These are phyloP conservation scores for Begonia peltatifolia DNA, from an alignment of 306 rosid species.

Conservation along the genomic window DNA sequence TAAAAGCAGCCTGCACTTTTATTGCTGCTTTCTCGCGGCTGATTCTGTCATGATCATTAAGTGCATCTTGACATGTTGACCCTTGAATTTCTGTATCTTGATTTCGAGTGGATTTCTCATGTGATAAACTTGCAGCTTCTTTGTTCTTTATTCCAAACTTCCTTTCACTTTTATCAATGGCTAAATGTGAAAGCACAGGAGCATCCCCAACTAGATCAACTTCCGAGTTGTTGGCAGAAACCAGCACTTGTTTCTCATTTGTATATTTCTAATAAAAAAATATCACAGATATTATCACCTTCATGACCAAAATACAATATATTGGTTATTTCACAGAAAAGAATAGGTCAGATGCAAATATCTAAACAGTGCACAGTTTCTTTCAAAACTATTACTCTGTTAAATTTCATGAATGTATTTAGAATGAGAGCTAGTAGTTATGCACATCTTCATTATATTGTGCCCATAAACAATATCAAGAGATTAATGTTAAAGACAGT, in stretches of 20 bases:
- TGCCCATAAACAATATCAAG: no score
- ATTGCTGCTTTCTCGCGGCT: conserved; percentile 84
- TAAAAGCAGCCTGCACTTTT: conserved; percentile 85
- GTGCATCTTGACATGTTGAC: conserved; percentile 35
- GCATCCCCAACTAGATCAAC: conserved; percentile 37
- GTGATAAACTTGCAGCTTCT: conserved; percentile 21
- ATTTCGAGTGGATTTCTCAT: conserved; percentile 17
- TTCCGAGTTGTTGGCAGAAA: conserved; percentile 42
- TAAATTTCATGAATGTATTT: no score
- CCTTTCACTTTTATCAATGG: conserved; percentile 24
- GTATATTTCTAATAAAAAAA: conserved; percentile 36
- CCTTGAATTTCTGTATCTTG: conserved; percentile 40
- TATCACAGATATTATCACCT: no score
- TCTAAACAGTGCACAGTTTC: no score
- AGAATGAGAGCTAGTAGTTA: no score
- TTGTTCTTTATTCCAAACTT: conserved; percentile 34
- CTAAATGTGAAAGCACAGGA: conserved; percentile 20
- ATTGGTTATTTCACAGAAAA: no score
- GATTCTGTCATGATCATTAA: conserved; percentile 46
- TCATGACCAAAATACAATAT: no score
- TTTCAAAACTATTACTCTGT: no score
- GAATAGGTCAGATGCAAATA: no score
- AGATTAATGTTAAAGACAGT: no score
- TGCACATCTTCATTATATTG: no score
- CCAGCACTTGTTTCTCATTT: conserved; percentile 45